Evolutionary conservation across 768 basidiomycete species (phyloP).

Genomic region (Cystobasidium onofrii): DNA sequence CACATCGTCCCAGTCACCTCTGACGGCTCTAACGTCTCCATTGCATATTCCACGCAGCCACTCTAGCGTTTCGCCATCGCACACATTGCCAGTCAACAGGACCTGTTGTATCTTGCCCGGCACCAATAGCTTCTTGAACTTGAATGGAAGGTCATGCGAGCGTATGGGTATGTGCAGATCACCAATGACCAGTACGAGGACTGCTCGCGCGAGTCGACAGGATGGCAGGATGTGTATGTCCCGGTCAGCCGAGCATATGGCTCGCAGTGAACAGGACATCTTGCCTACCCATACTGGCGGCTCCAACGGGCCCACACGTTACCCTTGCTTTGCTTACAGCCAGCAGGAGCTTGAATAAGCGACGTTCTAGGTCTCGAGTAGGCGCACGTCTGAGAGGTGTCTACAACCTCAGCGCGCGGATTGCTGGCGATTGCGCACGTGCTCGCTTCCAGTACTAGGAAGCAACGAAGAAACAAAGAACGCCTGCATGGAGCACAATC

Average conservation of each 20-base stretch:
- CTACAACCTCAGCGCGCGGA: too few species aligned
- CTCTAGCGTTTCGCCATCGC: constrained; percentile 94
- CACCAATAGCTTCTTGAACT: constrained; percentile 90
- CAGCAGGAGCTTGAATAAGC: too few species aligned
- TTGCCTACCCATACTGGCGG: neutral
- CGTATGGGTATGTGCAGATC: constrained; percentile 91
- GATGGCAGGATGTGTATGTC: neutral
- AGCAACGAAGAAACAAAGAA: too few species aligned
- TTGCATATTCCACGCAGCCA: constrained; percentile 88
- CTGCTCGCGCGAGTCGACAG: neutral
- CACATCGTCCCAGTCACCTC: constrained; percentile 94
- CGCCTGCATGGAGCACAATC: too few species aligned
- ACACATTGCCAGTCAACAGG: constrained; percentile 92
- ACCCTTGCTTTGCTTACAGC: too few species aligned
- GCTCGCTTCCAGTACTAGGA: too few species aligned
- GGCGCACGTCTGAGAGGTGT: too few species aligned
- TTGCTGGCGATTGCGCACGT: too few species aligned
- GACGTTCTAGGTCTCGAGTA: too few species aligned
- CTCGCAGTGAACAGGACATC: neutral
- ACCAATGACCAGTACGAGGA: constrained; percentile 90
- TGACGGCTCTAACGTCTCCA: constrained; percentile 73
- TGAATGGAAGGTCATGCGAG: constrained; percentile 76
- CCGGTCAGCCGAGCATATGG: neutral
- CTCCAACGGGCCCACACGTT: too few species aligned
- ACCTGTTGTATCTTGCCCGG: constrained; percentile 98